Base-by-base conservation (phyloP, 75 land plant genomes). In the Picea sitchensis region DNA sequence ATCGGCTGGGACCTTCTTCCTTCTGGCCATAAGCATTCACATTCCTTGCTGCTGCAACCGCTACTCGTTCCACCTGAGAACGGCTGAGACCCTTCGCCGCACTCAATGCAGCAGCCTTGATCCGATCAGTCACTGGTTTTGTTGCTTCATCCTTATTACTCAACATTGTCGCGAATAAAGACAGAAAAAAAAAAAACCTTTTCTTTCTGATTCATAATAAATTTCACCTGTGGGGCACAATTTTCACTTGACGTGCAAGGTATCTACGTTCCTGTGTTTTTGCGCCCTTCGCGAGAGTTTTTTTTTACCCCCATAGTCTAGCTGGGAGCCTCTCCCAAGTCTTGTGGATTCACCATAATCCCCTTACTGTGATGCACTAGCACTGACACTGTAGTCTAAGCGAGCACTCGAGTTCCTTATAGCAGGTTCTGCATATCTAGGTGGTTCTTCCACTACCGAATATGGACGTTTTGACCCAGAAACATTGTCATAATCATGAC, bases 21-120 rank as follows among this genome's bases (percentile, higher is more conserved):
- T 94, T 94, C 88, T 95, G 98, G 80, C 98, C 98, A 76, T 95
- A 95, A 5, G 95, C 95, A 84, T 95, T 95, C 13, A 95, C 98
- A 78, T 95, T 95, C 54, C 98, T 78, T 14, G 93, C 95, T 4
- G 95, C 92, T 4, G 96, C 92, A 14, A 94, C 82, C 3, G 98
- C 95, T 5, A 95, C 98, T 5, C 95, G 80, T 79, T 95, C 98
- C 5, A 93, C 98, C 84, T 95, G 98, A 69, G 93, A 90, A 18
- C 95, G 86, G 79, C 98, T 95, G 2, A 95, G 87, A 15, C 96
- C 94, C 82, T 94, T 94, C 18, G 96, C 96, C 51, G 96, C 96
- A 5, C 82, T 84, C 59, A 94, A 69, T 2, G 96, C 87, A 9
- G 91, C 94, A 44, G 94, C 94, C 86, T 94, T 94, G 69, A 94